phyloP scores from a whole-genome alignment of 2,329 filamentous ascomycete genomes.

The Rutstroemia sp. region DNA sequence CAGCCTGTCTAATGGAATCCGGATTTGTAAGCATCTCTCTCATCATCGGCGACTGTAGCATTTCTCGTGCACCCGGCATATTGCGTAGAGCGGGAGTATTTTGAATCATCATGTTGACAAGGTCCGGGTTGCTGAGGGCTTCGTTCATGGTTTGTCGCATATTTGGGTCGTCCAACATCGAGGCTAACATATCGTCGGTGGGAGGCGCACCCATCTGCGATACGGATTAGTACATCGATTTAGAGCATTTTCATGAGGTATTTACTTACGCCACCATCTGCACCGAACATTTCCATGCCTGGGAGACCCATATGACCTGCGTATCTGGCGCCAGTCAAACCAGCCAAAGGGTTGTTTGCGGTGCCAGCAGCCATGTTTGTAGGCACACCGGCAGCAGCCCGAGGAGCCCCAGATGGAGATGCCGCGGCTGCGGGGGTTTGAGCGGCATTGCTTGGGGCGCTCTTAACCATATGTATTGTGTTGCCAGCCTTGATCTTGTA shows the following conservation, averaged over 20 bases:
- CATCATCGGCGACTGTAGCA: slow-evolving; percentile 83
- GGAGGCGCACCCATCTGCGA: slow-evolving; percentile 81
- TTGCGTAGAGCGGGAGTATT: slow-evolving; percentile 76
- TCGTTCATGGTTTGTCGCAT: slow-evolving; percentile 86
- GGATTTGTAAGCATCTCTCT: slow-evolving; percentile 91
- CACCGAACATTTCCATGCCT: slow-evolving; percentile 81
- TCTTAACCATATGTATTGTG: slow-evolving; percentile 94
- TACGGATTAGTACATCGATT: slow-evolving; percentile 17
- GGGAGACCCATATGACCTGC: slow-evolving; percentile 88
- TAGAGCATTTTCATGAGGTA: neutral
- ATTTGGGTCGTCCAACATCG: slow-evolving; percentile 83
- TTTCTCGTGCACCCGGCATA: slow-evolving; percentile 67
- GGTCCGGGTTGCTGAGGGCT: slow-evolving; percentile 87
- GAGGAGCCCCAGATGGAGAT: slow-evolving; percentile 28
- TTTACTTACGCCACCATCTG: slow-evolving; percentile 79
- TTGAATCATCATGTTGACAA: slow-evolving; percentile 91
- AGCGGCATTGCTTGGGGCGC: slow-evolving; percentile 63
- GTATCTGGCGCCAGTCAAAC: slow-evolving; percentile 86
- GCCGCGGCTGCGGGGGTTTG: slow-evolving; percentile 42
- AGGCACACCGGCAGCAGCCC: slow-evolving; percentile 52
- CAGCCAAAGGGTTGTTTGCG: slow-evolving; percentile 83
- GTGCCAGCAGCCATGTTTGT: slow-evolving; percentile 74
- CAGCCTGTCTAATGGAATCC: slow-evolving; percentile 71
- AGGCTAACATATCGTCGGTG: slow-evolving; percentile 70
- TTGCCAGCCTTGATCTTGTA: slow-evolving; percentile 97